Conservation (phyloP, 345 rosid species). For the Acer yangbiense region DNA sequence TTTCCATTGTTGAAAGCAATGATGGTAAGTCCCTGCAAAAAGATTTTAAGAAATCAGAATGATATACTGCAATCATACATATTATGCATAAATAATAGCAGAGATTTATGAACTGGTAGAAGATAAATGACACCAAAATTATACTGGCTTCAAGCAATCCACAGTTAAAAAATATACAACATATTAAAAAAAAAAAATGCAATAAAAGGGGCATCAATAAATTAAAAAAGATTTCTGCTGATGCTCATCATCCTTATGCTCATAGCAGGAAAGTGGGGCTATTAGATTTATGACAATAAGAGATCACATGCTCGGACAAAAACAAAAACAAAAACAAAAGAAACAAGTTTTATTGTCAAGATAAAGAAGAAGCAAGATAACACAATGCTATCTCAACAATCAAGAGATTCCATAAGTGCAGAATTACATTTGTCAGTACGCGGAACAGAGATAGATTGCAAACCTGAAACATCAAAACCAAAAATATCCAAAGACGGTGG, state of each 20-base stretch:
- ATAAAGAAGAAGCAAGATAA: not conserved
- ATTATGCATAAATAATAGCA: not conserved
- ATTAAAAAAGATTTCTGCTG: not conserved
- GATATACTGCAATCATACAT: not conserved
- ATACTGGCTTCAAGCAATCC: not conserved
- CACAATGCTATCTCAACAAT: conserved; percentile 1
- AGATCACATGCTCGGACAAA: not conserved
- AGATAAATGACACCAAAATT: not conserved
- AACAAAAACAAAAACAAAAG: not conserved
- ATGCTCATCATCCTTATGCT: not conserved
- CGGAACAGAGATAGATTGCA: conserved; percentile 19
- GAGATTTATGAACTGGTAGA: not conserved
- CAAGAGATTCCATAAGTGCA: not conserved
- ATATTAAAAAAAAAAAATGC: not conserved
- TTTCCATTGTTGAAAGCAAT: conserved; percentile 75
- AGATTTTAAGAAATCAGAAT: not conserved
- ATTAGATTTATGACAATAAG: not conserved
- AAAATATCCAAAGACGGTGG: conserved; percentile 98
- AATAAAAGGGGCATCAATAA: conserved; percentile 3
- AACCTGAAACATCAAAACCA: conserved; percentile 98
- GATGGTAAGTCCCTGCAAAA: conserved; percentile 70
- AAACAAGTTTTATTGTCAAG: not conserved
- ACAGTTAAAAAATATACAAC: not conserved
- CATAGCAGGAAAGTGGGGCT: not conserved
- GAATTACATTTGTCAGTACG: too few species aligned